Conservation (phyloP, 2,329 filamentous ascomycete species). For the Fusarium aywerte region DNA sequence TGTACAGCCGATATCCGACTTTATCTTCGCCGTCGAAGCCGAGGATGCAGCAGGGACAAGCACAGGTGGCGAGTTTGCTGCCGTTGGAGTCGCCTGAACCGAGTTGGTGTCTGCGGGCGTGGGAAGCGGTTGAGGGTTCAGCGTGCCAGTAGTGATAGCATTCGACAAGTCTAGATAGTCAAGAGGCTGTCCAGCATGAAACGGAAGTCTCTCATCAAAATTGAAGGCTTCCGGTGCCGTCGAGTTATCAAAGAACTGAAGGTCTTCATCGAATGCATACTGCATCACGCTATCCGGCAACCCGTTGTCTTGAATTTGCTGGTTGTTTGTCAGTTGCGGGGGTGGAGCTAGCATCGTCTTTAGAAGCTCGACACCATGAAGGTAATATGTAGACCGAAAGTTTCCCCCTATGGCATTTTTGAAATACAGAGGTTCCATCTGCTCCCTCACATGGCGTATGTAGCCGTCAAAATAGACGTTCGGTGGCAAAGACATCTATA, state of each 20-base stretch:
- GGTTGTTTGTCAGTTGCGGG: constrained; percentile 2
- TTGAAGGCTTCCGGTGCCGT: constrained; percentile 25
- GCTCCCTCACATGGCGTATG: constrained; percentile 53
- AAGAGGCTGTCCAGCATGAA: constrained; percentile 23
- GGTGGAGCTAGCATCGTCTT: constrained; percentile 51
- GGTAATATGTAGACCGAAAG: constrained; percentile 56
- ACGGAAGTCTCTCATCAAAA: constrained; percentile 32
- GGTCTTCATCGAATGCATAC: constrained; percentile 18
- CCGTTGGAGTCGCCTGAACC: constrained; percentile 37
- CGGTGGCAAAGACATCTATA: constrained; percentile 53
- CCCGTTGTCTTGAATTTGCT: constrained; percentile 20
- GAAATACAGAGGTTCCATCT: constrained; percentile 59
- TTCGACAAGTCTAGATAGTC: constrained; percentile 19
- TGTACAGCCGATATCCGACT: constrained; percentile 60
- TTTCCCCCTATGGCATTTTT: constrained; percentile 30
- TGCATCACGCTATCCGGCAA: constrained; percentile 16
- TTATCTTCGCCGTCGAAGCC: constrained; percentile 50
- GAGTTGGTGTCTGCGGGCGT: constrained; percentile 39
- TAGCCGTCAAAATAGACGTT: constrained; percentile 56
- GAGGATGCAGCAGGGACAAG: constrained; percentile 26
- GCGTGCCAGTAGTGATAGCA: constrained; percentile 22
- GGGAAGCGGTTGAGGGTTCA: constrained; percentile 37
- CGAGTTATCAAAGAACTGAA: constrained; percentile 34
- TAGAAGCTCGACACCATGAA: constrained; percentile 55
- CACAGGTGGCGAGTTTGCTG: constrained; percentile 41